A percentile compares a stretch with the other conserved stretches of the same genome.
phyloP scores from a whole-genome alignment of 1,284 basidiomycete species.

The Malassezia caprae region DNA sequence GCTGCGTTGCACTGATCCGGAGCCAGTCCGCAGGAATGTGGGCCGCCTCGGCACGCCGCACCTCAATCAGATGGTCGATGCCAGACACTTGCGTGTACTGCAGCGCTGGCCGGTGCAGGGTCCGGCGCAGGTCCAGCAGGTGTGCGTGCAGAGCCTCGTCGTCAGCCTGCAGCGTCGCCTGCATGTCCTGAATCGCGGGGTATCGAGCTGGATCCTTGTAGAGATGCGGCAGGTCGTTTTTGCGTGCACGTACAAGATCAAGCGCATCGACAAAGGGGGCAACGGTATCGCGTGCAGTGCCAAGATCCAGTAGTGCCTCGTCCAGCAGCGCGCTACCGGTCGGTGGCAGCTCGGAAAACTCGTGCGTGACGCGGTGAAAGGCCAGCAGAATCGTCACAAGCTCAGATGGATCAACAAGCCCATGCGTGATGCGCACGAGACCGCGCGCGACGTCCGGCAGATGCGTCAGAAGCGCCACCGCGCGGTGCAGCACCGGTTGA shows the following conservation, averaged over 20 bases:
- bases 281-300: conserved; percentile 58
- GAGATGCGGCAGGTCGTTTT: conserved; percentile 62
- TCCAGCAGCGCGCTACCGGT: conserved; percentile 59
- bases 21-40: conserved; percentile 71
- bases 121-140: conserved; percentile 60
- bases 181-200: conserved; percentile 57
- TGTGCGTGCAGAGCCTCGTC: conserved; percentile 68
- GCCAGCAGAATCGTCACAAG: conserved; percentile 66
- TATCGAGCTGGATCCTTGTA: conserved; percentile 66
- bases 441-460: conserved; percentile 83
- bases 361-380: conserved; percentile 62
- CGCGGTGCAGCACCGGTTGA: conserved; percentile 53
- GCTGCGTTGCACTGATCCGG: conserved; percentile 66
- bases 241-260: conserved; percentile 58
- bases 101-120: conserved; percentile 64
- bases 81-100: conserved; percentile 59
- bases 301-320: conserved; percentile 61
- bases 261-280: conserved; percentile 58
- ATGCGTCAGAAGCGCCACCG: conserved; percentile 55
- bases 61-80: conserved; percentile 48
- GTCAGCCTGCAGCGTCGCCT: conserved; percentile 55
- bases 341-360: conserved; percentile 55
- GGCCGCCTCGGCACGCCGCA: conserved; percentile 63
- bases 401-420: conserved; percentile 70
- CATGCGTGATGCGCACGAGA: conserved; percentile 77